Percentiles rank a stretch among this genome's conserved stretches.
phyloP scores from a whole-genome alignment of 495 filamentous ascomycete genomes.

The Penicillium lividum region DNA sequence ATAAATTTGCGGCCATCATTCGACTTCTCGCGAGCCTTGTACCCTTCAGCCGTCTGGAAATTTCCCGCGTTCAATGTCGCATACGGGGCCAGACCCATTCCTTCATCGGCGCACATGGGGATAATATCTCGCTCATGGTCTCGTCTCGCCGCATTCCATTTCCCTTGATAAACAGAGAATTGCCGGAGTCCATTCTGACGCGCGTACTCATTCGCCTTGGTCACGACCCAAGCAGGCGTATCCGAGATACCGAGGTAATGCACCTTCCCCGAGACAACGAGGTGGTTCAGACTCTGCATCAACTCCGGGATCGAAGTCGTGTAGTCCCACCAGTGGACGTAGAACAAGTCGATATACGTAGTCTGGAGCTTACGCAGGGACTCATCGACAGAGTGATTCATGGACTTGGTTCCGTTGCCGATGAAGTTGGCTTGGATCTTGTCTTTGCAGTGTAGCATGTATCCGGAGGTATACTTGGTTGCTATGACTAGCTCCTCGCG shows the following conservation, averaged over 20 bases:
- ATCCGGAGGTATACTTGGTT: constrained; percentile 65
- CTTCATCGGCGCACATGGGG: constrained; percentile 63
- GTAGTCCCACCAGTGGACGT: constrained; percentile 70
- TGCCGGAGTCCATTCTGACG: constrained; percentile 62
- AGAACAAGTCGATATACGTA: constrained; percentile 61
- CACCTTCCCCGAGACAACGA: constrained; percentile 64
- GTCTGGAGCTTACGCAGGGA: constrained; percentile 64
- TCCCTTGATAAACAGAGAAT: constrained; percentile 69
- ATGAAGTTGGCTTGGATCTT: constrained; percentile 54
- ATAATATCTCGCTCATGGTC: constrained; percentile 73
- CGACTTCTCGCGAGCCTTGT: constrained; percentile 14
- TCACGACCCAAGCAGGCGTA: constrained; percentile 70
- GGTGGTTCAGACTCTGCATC: constrained; percentile 65
- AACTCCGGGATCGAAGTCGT: constrained; percentile 64
- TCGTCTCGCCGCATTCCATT: constrained; percentile 59
- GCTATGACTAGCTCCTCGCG: constrained; percentile 68
- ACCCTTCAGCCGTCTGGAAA: constrained; percentile 50
- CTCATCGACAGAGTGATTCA: constrained; percentile 53
- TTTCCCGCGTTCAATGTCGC: constrained; percentile 62
- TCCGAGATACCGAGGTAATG: constrained; percentile 71
- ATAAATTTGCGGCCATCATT: neutral
- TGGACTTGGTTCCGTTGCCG: constrained; percentile 61
- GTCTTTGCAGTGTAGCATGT: constrained; percentile 29
- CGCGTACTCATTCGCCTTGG: constrained; percentile 66
- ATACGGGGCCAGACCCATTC: constrained; percentile 64